phyloP scores from a whole-genome alignment of 225 moss, liverwort and hornwort genomes.

The Bryoerythrophyllum caledonicum region DNA sequence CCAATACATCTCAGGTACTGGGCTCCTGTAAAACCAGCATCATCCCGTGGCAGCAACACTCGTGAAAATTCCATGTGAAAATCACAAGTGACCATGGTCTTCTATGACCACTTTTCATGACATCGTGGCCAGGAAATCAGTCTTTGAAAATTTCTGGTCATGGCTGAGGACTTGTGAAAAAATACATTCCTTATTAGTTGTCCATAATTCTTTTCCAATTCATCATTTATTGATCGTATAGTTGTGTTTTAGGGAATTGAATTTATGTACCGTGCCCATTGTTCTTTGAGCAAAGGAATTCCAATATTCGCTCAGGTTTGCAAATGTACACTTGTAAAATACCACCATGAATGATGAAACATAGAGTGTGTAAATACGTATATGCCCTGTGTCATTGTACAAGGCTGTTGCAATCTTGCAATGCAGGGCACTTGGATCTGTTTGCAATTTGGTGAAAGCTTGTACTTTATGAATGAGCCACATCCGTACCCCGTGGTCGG shows the following conservation, averaged over 20 bases:
- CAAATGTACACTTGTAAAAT: neutral
- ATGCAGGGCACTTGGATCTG: conserved; percentile 20
- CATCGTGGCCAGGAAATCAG: neutral
- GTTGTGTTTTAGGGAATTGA: neutral
- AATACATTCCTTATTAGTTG: neutral
- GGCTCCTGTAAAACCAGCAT: conserved; percentile 34
- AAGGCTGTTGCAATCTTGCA: conserved; percentile 5
- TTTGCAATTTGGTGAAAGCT: conserved; percentile 12
- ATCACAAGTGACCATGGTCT: conserved; percentile 1
- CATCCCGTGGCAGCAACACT: neutral
- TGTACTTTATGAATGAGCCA: conserved; percentile 7
- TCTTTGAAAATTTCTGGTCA: neutral
- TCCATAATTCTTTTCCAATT: conserved; percentile 8
- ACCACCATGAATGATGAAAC: neutral
- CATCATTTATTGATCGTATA: neutral
- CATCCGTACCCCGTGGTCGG: neutral
- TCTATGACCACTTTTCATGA: too few species aligned
- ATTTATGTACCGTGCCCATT: neutral
- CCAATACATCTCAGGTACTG: conserved; percentile 22
- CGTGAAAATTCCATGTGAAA: neutral
- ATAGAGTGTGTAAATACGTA: neutral
- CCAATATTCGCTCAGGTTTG: neutral
- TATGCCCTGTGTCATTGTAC: too few species aligned
- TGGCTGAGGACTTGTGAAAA: neutral
- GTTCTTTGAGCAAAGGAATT: neutral